phyloP scores from a whole-genome alignment of 768 basidiomycete species.

The Suillus americanus region DNA sequence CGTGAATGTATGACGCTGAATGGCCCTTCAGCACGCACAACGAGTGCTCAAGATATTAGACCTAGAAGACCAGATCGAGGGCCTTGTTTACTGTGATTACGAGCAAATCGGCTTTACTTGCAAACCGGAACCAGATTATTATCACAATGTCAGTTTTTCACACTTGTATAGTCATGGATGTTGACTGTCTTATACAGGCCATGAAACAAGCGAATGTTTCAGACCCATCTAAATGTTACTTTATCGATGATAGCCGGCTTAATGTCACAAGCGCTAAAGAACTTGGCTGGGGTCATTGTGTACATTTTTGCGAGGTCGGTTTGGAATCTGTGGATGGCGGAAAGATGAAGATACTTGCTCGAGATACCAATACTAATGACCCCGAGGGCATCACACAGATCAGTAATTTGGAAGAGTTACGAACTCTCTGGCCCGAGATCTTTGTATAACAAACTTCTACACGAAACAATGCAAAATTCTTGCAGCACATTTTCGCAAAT shows the following conservation, averaged over 20 bases:
- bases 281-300: constrained; percentile 72
- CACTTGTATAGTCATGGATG: neutral
- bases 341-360: constrained; percentile 43
- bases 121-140: constrained; percentile 79
- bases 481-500: neutral
- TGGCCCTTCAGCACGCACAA: constrained; percentile 63
- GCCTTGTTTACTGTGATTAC: constrained; percentile 82
- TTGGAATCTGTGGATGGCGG: constrained; percentile 65
- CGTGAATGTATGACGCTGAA: constrained; percentile 9
- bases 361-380: constrained; percentile 34
- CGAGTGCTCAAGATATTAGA: constrained; percentile 75
- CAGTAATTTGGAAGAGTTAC: constrained; percentile 60
- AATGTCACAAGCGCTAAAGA: constrained; percentile 68
- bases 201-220: constrained; percentile 57
- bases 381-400: constrained; percentile 53
- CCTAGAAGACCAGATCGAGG: constrained; percentile 70
- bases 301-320: constrained; percentile 74
- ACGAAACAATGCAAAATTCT: neutral
- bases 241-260: constrained; percentile 72
- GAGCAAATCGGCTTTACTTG: constrained; percentile 62
- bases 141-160: constrained; percentile 46
- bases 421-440: constrained; percentile 73
- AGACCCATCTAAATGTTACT: constrained; percentile 72
- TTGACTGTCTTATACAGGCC: constrained; percentile 45
- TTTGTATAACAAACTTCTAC: constrained; percentile 43